Base-by-base conservation (phyloP, 331 rosid species). In the Rhamnella rubrinervis region DNA sequence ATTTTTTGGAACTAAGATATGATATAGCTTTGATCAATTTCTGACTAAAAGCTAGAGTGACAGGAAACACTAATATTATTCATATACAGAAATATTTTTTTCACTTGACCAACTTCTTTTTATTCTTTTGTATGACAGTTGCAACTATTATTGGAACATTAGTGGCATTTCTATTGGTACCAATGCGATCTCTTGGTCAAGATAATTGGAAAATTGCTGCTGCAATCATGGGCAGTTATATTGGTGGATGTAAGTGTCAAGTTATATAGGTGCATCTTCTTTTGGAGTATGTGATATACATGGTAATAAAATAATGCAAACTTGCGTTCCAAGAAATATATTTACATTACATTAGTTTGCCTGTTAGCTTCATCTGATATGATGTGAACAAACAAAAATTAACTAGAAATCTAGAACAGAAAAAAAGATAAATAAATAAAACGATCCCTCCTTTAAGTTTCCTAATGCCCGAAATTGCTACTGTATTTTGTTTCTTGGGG, bases 151-250 rank as follows among this genome's bases (percentile, higher is more conserved):
- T 86, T 72, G 93, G 97, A 40, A 86, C 92, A 71, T 65, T 88
- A 15, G 89, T 88, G 73, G 97, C 97, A 52, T 88, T 84, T 82
- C 75, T 74, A 10, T 6, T 91, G 73, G 88, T 88, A 67, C 96
- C 85, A 53, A 91, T 91, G 96, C 82, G 85, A 28, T 84, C 96
- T 39, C 89, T 91, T 72, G 92, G 97, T 63, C 75, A 82, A 19
- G 96, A 91, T 73, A 86, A 83, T 73, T 91, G 97, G 91, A 88
- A 88, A 72, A 67, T 88, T 40, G 97, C 88, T 52, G 80, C 92
- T 67, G 92, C 96, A 58, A 87, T 91, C 71, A 88, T 88, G 96
- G 96, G 96, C 13, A 91, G 92, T 71, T 88, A 91, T 58, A 85
- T 91, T 71, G 97, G 96, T 46, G 97, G 91, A 88, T 84, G 96